Evolutionary conservation across 163 green algal species (phyloP).

Genomic region (Chlamydomonas reinhardtii): DNA sequence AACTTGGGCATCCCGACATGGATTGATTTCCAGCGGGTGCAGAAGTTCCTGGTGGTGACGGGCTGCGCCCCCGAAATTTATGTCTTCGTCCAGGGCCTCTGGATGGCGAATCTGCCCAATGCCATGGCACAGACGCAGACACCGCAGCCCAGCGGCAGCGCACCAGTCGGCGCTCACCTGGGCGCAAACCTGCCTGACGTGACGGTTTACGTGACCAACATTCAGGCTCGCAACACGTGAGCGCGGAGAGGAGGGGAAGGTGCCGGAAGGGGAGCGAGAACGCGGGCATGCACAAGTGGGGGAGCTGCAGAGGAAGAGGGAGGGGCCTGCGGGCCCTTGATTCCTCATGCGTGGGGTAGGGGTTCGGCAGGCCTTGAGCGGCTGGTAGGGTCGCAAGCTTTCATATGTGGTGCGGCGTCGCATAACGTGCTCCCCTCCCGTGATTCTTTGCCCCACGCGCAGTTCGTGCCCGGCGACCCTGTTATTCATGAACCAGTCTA

Average conservation of each 20-base stretch:
- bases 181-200: not conserved
- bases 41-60: not conserved
- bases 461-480: not conserved
- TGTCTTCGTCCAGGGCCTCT: conserved; percentile 18
- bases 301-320: too few species aligned
- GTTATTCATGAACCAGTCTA: conserved; percentile 3
- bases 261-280: too few species aligned
- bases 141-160: not conserved
- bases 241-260: not conserved
- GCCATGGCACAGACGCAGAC: not conserved
- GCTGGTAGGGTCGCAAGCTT: too few species aligned
- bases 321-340: too few species aligned
- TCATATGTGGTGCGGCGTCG: too few species aligned
- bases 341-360: too few species aligned
- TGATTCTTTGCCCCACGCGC: not conserved
- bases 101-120: conserved; percentile 38
- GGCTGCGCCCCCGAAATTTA: conserved; percentile 1
- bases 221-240: not conserved
- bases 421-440: too few species aligned
- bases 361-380: too few species aligned
- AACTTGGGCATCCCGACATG: conserved; percentile 7
- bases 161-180: not conserved
- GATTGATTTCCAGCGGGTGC: conserved; percentile 26
- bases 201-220: conserved; percentile 4
- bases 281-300: too few species aligned